Percentiles rank a stretch among this genome's conserved stretches.
Conservation (phyloP, 2,329 filamentous ascomycete genomes). For the Penicillium paneum region DNA sequence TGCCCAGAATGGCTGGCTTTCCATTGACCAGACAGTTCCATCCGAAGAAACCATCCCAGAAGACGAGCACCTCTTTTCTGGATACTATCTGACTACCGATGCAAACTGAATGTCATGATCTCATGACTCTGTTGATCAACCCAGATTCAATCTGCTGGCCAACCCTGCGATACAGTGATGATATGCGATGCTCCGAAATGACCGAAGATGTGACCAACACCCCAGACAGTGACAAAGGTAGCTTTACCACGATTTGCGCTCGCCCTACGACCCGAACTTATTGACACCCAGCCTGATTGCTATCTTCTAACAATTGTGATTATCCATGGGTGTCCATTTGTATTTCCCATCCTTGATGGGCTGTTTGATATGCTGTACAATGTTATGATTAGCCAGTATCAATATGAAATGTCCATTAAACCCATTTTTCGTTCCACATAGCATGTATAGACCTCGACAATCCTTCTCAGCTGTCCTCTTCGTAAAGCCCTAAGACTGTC, state of each 20-base stretch:
- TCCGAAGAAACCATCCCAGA: slow-evolving; percentile 38
- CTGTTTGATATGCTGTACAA: slow-evolving; percentile 9
- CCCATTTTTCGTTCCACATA: neutral
- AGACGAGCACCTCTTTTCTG: slow-evolving; percentile 32
- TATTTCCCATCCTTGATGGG: neutral
- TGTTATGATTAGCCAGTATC: slow-evolving; percentile 11
- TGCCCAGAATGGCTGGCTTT: slow-evolving; percentile 15
- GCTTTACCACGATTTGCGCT: neutral
- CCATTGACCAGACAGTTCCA: slow-evolving; percentile 21
- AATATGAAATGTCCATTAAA: slow-evolving; percentile 2
- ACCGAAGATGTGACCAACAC: neutral
- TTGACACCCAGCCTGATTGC: neutral
- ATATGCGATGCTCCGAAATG: neutral
- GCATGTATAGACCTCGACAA: too few species aligned
- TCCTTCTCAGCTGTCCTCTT: too few species aligned
- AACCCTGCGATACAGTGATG: neutral
- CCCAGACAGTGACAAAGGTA: neutral
- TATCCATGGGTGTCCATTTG: slow-evolving; percentile 1
- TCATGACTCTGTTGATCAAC: neutral
- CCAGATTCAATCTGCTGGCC: neutral
- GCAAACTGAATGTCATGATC: slow-evolving; percentile 16
- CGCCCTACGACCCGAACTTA: neutral
- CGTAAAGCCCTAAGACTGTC: neutral
- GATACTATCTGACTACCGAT: slow-evolving; percentile 32
- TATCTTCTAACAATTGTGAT: neutral